Evolutionary conservation across 2,329 filamentous ascomycete genomes (phyloP), one percentile per base, ranked within the genome.

Genomic region (Alternaria infectoria): DNA sequence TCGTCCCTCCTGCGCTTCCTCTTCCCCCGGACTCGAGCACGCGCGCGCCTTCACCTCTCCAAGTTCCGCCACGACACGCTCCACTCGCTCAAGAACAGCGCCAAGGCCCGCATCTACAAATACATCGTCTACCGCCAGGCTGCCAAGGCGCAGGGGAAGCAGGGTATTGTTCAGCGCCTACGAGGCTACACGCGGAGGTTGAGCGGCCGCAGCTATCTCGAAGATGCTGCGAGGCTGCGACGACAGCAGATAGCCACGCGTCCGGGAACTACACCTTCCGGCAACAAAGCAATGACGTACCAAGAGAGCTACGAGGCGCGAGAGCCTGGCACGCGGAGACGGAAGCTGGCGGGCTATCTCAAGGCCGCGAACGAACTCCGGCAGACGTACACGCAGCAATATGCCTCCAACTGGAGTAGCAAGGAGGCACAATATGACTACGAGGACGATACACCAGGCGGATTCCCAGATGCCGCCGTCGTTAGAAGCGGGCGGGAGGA

Each of bases 401-500:
- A 86, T 79, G 69, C 76, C 60, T 69, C 79, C 77, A 63, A 83
- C 82, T 82, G 83, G 83, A 78, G 83, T 76, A 64, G 79, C 75
- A 80, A 81, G 26, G 81, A 82, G 32, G 81, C 84, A 12, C 69
- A 70, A 47, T 82, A 83, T 49, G 83, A 73, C 74, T 81, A 79
- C 62, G 77, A 78, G 23, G 78, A 79, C 44, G 78, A 82, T 25
- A 91, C 92, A 28, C 90, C 93, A 0, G 91, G 91, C 1, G 88
- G 90, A 1, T 97, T 97, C 74, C 93, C 93, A 0, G 91, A 97
- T 70, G 91, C 93, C 17, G 88, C 91, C n/a, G 91, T 97, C 63
- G 88, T 91, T 15, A 87, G 89, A 11, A 90, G 89, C 65, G 94
- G 93, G 12, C 88, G 93, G 64, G 93, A 97, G 78, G 93, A 98